Percentiles rank a stretch among this genome's conserved stretches.
These are phyloP conservation scores for Chondrus crispus DNA, from an alignment of 23 red algal genomes.

Conservation along the genomic window DNA sequence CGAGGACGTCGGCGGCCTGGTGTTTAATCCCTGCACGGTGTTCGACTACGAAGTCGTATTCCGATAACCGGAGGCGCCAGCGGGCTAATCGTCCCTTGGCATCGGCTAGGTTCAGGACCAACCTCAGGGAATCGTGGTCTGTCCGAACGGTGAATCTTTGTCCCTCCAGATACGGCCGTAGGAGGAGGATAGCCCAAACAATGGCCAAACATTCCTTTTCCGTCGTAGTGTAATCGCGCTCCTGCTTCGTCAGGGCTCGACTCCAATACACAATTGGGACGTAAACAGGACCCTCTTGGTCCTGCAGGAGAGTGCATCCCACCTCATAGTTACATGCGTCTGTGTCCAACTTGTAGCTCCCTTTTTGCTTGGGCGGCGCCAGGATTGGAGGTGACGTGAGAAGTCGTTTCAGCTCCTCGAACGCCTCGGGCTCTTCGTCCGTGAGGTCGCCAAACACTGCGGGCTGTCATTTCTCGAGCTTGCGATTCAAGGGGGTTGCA, in stretches of 20 bases:
- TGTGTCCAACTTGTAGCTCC: background rate
- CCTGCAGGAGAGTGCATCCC: background rate
- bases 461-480: background rate
- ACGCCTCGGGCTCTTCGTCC: background rate
- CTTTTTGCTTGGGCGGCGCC: background rate
- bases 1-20: background rate
- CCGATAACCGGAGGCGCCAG: background rate
- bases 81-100: background rate
- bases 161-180: background rate
- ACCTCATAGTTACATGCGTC: background rate
- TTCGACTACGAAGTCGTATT: background rate
- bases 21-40: background rate
- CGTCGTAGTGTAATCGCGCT: background rate
- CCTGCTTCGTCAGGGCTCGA: background rate
- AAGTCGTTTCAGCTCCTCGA: background rate
- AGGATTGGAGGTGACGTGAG: background rate
- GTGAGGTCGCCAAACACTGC: background rate
- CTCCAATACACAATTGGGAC: background rate
- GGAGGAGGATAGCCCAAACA: background rate
- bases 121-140: background rate
- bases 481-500: background rate
- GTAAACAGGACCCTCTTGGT: background rate
- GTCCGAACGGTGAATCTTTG: background rate
- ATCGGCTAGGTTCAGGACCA: background rate
- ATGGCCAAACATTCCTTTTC: background rate